A percentile compares a stretch with the other conserved stretches of the same genome.
Evolutionary conservation across 768 basidiomycete species (phyloP).

Genomic region (Phylloporus sp.): DNA sequence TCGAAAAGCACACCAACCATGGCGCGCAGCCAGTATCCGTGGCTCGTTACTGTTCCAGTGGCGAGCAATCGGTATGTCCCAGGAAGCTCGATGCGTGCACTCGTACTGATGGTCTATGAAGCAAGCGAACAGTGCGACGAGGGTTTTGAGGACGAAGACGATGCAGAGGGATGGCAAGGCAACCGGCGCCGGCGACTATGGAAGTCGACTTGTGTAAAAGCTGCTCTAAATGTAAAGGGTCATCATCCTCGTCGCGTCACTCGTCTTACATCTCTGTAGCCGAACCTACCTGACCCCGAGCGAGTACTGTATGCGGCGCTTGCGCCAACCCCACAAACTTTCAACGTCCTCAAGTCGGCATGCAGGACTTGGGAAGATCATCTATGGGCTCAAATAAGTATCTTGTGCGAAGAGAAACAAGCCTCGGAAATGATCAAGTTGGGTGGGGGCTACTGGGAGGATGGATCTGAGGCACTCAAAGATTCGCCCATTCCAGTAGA

Average conservation of each 20-base stretch:
- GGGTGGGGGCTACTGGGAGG: slow-evolving; percentile 77
- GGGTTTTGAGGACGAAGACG: slow-evolving; percentile 39
- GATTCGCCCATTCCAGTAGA: slow-evolving; percentile 29
- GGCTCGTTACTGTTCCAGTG: slow-evolving; percentile 78
- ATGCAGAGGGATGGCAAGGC: slow-evolving; percentile 57
- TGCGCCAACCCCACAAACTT: slow-evolving; percentile 64
- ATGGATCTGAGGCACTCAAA: slow-evolving; percentile 45
- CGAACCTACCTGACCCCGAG: slow-evolving; percentile 61
- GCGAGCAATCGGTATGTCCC: slow-evolving; percentile 57
- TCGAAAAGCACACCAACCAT: slow-evolving; percentile 78
- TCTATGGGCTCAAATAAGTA: slow-evolving; percentile 84
- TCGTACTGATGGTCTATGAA: slow-evolving; percentile 33
- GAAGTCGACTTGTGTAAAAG: slow-evolving; percentile 80
- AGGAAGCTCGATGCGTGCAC: neutral
- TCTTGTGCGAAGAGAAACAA: slow-evolving; percentile 77
- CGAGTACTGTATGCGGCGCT: slow-evolving; percentile 87
- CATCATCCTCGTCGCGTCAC: neutral
- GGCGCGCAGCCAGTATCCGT: slow-evolving; percentile 86
- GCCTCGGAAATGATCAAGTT: slow-evolving; percentile 61
- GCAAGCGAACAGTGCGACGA: slow-evolving; percentile 49
- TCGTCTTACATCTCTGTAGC: slow-evolving; percentile 31
- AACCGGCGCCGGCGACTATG: slow-evolving; percentile 76
- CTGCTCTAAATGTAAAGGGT: slow-evolving; percentile 63
- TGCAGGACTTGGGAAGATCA: slow-evolving; percentile 94
- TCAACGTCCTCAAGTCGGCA: slow-evolving; percentile 58